A percentile compares a stretch with the other conserved stretches of the same genome.
Conservation (phyloP, 305 asterid species). For the Plantago rigida region DNA sequence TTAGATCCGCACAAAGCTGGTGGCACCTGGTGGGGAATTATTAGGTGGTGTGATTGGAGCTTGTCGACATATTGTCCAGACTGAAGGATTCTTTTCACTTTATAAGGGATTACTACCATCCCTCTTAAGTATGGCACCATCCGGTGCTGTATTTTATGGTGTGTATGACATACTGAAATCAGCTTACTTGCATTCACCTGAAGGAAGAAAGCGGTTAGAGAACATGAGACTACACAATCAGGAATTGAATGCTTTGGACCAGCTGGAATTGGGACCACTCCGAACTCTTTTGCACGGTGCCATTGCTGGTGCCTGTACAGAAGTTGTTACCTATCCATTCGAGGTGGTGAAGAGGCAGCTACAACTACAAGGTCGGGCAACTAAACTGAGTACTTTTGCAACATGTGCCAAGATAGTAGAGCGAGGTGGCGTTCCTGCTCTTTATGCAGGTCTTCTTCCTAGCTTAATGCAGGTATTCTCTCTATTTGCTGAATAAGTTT, state of each 20-base stretch:
- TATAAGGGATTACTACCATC: slow-evolving; percentile 85
- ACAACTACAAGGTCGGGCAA: slow-evolving; percentile 73
- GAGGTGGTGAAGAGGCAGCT: slow-evolving; percentile 93
- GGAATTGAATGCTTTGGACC: slow-evolving; percentile 73
- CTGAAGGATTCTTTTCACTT: slow-evolving; percentile 77
- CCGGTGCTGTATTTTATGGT: slow-evolving; percentile 83
- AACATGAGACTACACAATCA: slow-evolving; percentile 49
- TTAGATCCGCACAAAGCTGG: slow-evolving; percentile 85
- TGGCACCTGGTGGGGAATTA: slow-evolving; percentile 91
- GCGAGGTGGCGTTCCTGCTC: slow-evolving; percentile 81
- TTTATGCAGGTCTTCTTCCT: slow-evolving; percentile 84
- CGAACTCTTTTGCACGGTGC: slow-evolving; percentile 91
- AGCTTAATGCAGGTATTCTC: slow-evolving; percentile 76
- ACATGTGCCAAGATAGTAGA: slow-evolving; percentile 61
- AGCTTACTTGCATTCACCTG: slow-evolving; percentile 76
- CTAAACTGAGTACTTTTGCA: slow-evolving; percentile 62
- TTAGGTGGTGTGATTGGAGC: slow-evolving; percentile 90
- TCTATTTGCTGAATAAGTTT: slow-evolving; percentile 1
- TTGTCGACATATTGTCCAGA: slow-evolving; percentile 60
- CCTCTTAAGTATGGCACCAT: slow-evolving; percentile 81
- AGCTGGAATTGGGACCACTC: slow-evolving; percentile 81
- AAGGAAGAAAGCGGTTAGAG: slow-evolving; percentile 64
- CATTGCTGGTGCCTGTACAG: slow-evolving; percentile 97
- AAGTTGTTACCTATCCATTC: slow-evolving; percentile 86
- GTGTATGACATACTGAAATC: slow-evolving; percentile 82